These are phyloP conservation scores for Takakia lepidozioides DNA, from an alignment of 225 moss, liverwort and hornwort species.

Conservation along the genomic window DNA sequence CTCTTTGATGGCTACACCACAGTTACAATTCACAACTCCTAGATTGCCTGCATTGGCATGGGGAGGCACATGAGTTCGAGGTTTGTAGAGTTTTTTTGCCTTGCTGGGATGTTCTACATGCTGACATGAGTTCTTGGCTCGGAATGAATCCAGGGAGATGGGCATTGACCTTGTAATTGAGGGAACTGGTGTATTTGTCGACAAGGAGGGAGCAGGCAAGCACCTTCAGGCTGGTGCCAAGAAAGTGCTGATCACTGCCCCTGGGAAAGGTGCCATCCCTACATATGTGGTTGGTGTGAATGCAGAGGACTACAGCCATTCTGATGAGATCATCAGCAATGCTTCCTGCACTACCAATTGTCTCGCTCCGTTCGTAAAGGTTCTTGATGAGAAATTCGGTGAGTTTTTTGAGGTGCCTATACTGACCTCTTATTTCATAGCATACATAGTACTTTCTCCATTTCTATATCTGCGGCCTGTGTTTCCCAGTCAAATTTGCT, in stretches of 20 bases:
- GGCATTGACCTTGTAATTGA: conserved; percentile 54
- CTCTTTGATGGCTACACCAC: no score
- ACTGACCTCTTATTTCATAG: no score
- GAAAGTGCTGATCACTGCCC: conserved; percentile 54
- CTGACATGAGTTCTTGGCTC: no score
- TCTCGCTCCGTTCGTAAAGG: conserved; percentile 50
- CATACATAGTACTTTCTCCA: no score
- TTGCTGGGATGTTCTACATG: no score
- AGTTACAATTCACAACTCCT: no score
- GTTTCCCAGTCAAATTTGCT: no score
- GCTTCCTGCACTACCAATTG: conserved; percentile 57
- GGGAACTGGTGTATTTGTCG: conserved; percentile 55
- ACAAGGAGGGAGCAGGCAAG: conserved; percentile 48
- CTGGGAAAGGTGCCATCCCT: conserved; percentile 44
- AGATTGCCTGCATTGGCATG: no score
- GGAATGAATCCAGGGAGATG: conserved; percentile 23
- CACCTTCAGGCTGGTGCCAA: conserved; percentile 53
- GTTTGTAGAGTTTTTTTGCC: no score
- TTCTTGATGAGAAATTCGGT: conserved; percentile 36
- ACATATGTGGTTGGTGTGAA: conserved; percentile 53
- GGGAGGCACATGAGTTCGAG: no score
- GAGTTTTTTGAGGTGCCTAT: background rate
- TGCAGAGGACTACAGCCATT: conserved; percentile 23
- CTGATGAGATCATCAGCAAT: conserved; percentile 36
- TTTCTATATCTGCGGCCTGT: no score